Base-by-base conservation (phyloP, 352 stramenopile species). In the Globisporangium ultimum region DNA sequence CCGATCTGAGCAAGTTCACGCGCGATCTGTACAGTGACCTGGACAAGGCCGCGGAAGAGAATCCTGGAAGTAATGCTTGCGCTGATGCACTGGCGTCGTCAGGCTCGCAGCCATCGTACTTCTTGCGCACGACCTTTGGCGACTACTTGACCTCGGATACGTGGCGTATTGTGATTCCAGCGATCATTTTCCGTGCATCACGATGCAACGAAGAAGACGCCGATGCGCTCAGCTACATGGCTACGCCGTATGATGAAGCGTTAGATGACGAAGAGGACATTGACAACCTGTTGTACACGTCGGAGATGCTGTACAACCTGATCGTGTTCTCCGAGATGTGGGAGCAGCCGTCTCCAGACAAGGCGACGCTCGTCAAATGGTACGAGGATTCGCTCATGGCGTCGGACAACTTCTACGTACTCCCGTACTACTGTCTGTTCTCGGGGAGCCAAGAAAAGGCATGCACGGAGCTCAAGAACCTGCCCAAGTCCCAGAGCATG, bases 291-390 rank as follows among this genome's bases (percentile, higher is more conserved):
- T 55, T 89, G 45, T 89, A 72, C 58, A 71, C 79, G 53, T 89
- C 79, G 34, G 76, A 88, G 53, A 85, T 88, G 76, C 69, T 90
- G 20, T 90, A 90, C 60, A 82, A 88, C 36, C 54, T 90, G n/a
- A 80, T 90, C 53, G 80, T 90, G 43, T 90, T 89, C 58, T 89
- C 78, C 1, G 80, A 90, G 51, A 87, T 89, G 78, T 88, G 79
- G 81, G 72, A 84, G 56, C 62, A 60, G 28, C 79, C 79, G 28
- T 83, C 73, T 15, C 81, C 79, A 0, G 60, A 78, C 54, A 81
- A 84, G 48, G 68, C 58, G 17, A 83, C 78, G 48, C 63, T 91
- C 17, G 47, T 88, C 15, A 45, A 61, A 6, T 87, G 71, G 74
- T 91, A 87, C 59, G 79, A 88, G 53, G 65, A 75, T 55, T 66